Evolutionary conservation across 2,329 filamentous ascomycete genomes (phyloP), one percentile per base, ranked within the genome.

Genomic region (Didymella pinodella): DNA sequence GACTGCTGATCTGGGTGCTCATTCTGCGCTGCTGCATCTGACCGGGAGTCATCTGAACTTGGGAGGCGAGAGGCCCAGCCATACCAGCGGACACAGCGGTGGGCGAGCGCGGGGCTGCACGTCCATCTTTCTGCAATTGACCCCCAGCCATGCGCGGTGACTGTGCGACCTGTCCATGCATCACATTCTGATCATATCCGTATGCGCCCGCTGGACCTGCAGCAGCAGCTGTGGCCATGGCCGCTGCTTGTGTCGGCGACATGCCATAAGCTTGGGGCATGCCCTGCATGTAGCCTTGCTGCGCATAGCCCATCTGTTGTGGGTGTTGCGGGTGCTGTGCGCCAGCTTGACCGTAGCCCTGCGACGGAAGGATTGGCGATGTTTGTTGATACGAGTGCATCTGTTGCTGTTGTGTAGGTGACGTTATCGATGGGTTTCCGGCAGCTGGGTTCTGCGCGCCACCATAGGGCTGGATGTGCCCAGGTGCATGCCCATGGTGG

Each of bases 171-270:
- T 90, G 77, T 77, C 84, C 79, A 84, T 83, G 80, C 84, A 86
- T 88, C 20, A 68, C 60, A 86, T 84, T 70, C 62, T 93, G 90
- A 54, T 90, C 87, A 51, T 70, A 68, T 40, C 57, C 57, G 62
- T 90, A 89, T 67, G 90, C 90, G 10, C 70, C 75, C 63, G 81
- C 86, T 61, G 92, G 90, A 40, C 94, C 93, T 6, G 93, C 93
- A 11, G 94, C 94, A 1, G 94, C 93, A 18, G 94, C 94, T 1
- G 93, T 97, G 22, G 90, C 93, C 91, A 97, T 95, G 58, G 93
- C 93, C 48, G 94, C 93, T 14, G 93, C 93, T 77, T 96, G 92
- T 46, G 93, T 92, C 20, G 90, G 86, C 32, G 90, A 89, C 79
- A 94, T 92, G 57, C 85, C 89, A 80, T 96, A 96, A 22, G 80